Base-by-base conservation (phyloP, 768 basidiomycete species). In the Trametes sanguinea region DNA sequence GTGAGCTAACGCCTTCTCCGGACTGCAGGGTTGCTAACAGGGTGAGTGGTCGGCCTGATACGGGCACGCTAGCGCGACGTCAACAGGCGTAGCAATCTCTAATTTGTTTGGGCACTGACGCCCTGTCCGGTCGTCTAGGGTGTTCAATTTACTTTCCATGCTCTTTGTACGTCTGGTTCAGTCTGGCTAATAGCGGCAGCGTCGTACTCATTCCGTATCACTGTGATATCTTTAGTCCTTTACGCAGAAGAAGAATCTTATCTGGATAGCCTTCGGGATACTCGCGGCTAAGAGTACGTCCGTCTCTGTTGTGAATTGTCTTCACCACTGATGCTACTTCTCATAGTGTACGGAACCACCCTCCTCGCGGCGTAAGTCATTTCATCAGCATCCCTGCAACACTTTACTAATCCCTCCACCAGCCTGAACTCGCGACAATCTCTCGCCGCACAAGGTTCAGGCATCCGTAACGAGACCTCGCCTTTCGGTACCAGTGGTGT, bases 231-330 rank as follows among this genome's bases (percentile, higher is more conserved):
- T 22, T 27, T 44, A 57, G 55, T 44, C 55, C 30, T 47, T 50
- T 35, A 48, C 30, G 10, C 56, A 17, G 9, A 46, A 46, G 1
- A 47, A 35, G 0, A 37, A 58, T 39, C 39, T 58, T 14, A 58
- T 58, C 22, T 51, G 50, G 37, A 58, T 58, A 7, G 57, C 47
- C 14, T 30, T 58, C 48, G 40, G 48, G 10, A 58, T 58, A 4
- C 11, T 27, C 2, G 57, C 39, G 14, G 30, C 39, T 8, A 58
- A 58, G 48, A 44, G 48, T 58, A 32, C 2, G 57, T 51, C 7
- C 22, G 22, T 22, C 22, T 22, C 22, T 22, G 22, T 22, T 22
- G 22, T 22, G 22, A 22, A 22, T 22, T 22, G 22, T 22, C 22
- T 22, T 22, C 22, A 22, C 22, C 22, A 22, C 22, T 22, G 22